phyloP scores from a whole-genome alignment of 495 filamentous ascomycete genomes.

The Neurospora sp. region DNA sequence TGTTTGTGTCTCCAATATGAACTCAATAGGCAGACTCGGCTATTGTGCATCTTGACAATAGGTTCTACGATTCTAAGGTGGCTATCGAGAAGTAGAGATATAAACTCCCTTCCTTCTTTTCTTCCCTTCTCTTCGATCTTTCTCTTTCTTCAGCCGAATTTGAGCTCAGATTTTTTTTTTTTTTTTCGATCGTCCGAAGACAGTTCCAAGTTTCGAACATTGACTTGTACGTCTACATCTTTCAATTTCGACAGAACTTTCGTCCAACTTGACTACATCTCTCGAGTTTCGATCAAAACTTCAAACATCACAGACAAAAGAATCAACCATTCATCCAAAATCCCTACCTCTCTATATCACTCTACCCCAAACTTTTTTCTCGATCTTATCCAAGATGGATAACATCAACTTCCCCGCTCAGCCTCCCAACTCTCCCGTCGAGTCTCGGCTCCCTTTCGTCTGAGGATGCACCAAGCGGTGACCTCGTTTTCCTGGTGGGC shows the following conservation, averaged over 20 bases:
- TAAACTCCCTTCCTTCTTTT: neutral
- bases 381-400: neutral
- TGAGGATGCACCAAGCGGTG: neutral
- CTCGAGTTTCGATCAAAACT: neutral
- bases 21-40: neutral
- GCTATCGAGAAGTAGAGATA: neutral
- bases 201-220: neutral
- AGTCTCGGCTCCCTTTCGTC: neutral
- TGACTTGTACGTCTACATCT: neutral
- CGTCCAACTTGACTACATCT: neutral
- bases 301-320: neutral
- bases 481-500: neutral
- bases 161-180: neutral
- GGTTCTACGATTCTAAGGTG: neutral
- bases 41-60: neutral
- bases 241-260: neutral
- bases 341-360: neutral
- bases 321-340: neutral
- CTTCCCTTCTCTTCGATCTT: neutral
- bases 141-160: neutral
- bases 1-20: neutral
- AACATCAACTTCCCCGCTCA: neutral
- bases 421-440: neutral
- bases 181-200: neutral
- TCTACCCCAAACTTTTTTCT: neutral